Evolutionary conservation across 2,329 filamentous ascomycete genomes (phyloP).

Genomic region (Talaromyces rugulosus): DNA sequence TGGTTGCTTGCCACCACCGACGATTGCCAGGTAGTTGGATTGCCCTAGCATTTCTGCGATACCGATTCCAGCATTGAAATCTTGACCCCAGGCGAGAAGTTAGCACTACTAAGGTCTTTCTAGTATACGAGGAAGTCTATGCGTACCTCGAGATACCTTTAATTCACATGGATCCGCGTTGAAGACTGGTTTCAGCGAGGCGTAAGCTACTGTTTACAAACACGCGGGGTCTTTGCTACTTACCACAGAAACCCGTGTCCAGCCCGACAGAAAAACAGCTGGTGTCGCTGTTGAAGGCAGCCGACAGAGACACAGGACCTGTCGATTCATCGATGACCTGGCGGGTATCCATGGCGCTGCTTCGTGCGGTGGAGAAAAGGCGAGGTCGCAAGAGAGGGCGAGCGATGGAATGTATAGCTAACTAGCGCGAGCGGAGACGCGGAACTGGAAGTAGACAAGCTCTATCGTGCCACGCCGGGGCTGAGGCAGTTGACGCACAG

Average conservation of each 20-base stretch:
- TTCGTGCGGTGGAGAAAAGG: background rate
- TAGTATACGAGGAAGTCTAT: background rate
- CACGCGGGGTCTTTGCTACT: constrained; percentile 26
- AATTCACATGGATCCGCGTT: constrained; percentile 68
- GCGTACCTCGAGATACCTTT: constrained; percentile 57
- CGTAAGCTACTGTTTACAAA: constrained; percentile 10
- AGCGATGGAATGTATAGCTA: background rate
- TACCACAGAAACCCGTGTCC: constrained; percentile 80
- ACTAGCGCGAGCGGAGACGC: background rate
- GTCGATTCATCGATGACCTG: constrained; percentile 75
- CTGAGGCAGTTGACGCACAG: background rate
- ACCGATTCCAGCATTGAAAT: constrained; percentile 78
- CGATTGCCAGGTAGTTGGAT: constrained; percentile 81
- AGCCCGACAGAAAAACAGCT: constrained; percentile 85
- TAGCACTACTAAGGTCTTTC: background rate
- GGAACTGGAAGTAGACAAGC: background rate
- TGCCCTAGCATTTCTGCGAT: constrained; percentile 82
- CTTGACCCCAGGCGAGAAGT: constrained; percentile 32
- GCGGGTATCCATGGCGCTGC: constrained; percentile 74
- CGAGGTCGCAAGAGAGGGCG: background rate
- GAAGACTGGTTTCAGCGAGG: constrained; percentile 53
- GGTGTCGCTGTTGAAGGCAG: constrained; percentile 78
- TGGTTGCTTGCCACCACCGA: constrained; percentile 79
- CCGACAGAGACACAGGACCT: constrained; percentile 72
- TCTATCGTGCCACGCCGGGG: background rate